Base-by-base conservation (phyloP, 768 basidiomycete genomes). In the Leccinum incarnatum region DNA sequence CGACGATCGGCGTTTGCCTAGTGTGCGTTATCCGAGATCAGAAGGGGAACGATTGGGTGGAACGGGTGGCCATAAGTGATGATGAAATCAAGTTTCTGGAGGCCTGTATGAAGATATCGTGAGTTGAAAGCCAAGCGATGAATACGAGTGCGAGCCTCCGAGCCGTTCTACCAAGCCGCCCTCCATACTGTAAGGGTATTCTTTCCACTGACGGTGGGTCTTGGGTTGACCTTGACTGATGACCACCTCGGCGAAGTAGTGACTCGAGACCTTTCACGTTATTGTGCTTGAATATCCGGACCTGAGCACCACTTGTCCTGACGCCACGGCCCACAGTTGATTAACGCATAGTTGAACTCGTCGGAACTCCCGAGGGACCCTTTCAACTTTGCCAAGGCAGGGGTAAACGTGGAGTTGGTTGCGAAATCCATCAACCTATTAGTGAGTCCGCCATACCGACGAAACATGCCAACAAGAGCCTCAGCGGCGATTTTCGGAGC, bases 151-250 rank as follows among this genome's bases (percentile, higher is more conserved):
- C 79, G 77, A 11, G 97, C 96, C 75, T 98, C 95, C 0, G 80
- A 75, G 32, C 97, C 96, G 29, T 94, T 98, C 85, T 36, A 90
- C 85, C 64, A 98, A 67, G 10, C 92, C 94, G n/a, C 97, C 97
- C 75, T 98, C 97, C 97, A 99, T 99, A 61, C 91, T 94, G 77
- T 93, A 98, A 47, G 98, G 74, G 2, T 97, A 97, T 72, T 99
- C 97, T 79, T 96, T 97, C 97, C 97, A 98, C 14, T 95, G 96
- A n/a, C 96, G 77, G 68, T 98, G 97, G 0, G 95, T 97, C 77
- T 95, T 89, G 4, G 96, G 95, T 71, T 98, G 96, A 15, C 97
- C 97, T 73, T 99, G 97, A 67, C 90, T 93, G 75, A 99, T 95
- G 27, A 86, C 87, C 74, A 98, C 97, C 7, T 27, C 27, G 6